Conservation (phyloP, 176 grass and related monocot genomes). For the Hsuehochloa calcarea region DNA sequence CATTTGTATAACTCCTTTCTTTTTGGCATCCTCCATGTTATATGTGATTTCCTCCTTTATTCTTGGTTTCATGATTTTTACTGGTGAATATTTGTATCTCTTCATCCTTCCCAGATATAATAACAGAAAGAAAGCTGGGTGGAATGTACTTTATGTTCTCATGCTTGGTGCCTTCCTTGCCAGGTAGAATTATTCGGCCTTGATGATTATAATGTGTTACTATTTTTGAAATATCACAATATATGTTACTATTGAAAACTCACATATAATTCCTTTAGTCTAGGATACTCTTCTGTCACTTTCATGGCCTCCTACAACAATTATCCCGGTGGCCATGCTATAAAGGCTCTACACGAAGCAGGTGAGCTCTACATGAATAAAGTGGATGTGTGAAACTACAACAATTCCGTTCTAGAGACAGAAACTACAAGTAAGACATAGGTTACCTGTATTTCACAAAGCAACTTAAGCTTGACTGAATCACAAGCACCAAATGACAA, state of each 20-base stretch:
- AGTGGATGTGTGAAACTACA: slow-evolving; percentile 22
- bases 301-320: slow-evolving; percentile 95
- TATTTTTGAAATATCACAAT: slow-evolving; percentile 15
- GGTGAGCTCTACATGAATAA: slow-evolving; percentile 49
- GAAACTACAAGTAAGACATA: neutral
- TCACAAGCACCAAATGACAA: slow-evolving; percentile 18
- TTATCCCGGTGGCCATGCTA: slow-evolving; percentile 93
- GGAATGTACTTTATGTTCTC: slow-evolving; percentile 75
- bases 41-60: neutral
- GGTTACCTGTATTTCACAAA: slow-evolving; percentile 2
- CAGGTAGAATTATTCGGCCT: slow-evolving; percentile 53
- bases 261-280: slow-evolving; percentile 59
- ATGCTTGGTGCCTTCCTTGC: slow-evolving; percentile 74
- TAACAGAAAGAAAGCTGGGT: slow-evolving; percentile 88
- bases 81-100: slow-evolving; percentile 24
- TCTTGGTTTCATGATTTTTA: slow-evolving; percentile 15
- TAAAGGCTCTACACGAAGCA: slow-evolving; percentile 76
- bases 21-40: slow-evolving; percentile 6
- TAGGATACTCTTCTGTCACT: slow-evolving; percentile 73
- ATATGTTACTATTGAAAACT: slow-evolving; percentile 24
- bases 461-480: slow-evolving; percentile 2
- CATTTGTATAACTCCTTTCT: neutral
- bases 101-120: slow-evolving; percentile 67
- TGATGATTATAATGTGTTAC: slow-evolving; percentile 10
- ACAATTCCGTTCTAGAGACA: slow-evolving; percentile 5